Evolutionary conservation across 352 stramenopile genomes (phyloP).

Genomic region (Globisporangium iwayamae): DNA sequence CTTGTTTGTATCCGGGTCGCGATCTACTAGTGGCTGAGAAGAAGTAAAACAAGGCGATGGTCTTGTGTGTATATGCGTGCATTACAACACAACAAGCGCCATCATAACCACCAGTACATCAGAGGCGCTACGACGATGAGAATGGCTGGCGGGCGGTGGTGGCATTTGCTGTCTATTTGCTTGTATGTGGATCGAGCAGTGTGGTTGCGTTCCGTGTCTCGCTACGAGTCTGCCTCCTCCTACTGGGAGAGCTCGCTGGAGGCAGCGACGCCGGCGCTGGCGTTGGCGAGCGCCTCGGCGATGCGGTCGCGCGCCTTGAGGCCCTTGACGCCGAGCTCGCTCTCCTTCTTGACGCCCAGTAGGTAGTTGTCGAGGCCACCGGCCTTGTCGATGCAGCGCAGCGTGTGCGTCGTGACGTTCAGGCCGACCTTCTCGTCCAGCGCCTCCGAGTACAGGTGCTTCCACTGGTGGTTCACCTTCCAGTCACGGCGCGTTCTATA

Average conservation of each 20-base stretch:
- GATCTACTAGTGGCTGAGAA: too few species aligned
- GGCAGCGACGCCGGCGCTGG: slow-evolving; percentile 8
- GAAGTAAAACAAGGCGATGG: too few species aligned
- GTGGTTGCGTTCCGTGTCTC: background rate
- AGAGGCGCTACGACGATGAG: background rate
- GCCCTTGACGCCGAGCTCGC: slow-evolving; percentile 68
- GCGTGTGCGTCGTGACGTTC: slow-evolving; percentile 90
- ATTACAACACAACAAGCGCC: slow-evolving; percentile 5
- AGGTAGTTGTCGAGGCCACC: slow-evolving; percentile 95
- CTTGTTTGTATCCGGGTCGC: too few species aligned
- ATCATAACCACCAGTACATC: background rate
- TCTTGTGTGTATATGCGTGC: background rate
- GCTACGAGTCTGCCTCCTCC: background rate
- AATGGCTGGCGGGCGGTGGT: background rate
- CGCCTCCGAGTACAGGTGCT: slow-evolving; percentile 85
- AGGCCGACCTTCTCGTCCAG: slow-evolving; percentile 92
- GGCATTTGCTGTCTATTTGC: background rate
- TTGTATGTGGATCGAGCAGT: background rate
- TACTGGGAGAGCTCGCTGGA: slow-evolving; percentile 16
- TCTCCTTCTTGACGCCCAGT: slow-evolving; percentile 85
- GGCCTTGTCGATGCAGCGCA: slow-evolving; percentile 92
- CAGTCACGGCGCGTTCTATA: slow-evolving; percentile 84
- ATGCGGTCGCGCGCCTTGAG: slow-evolving; percentile 58
- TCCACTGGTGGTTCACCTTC: slow-evolving; percentile 93
- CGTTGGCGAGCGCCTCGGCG: slow-evolving; percentile 33